Conservation (phyloP, 768 basidiomycete genomes). For the Mycena galopus region DNA sequence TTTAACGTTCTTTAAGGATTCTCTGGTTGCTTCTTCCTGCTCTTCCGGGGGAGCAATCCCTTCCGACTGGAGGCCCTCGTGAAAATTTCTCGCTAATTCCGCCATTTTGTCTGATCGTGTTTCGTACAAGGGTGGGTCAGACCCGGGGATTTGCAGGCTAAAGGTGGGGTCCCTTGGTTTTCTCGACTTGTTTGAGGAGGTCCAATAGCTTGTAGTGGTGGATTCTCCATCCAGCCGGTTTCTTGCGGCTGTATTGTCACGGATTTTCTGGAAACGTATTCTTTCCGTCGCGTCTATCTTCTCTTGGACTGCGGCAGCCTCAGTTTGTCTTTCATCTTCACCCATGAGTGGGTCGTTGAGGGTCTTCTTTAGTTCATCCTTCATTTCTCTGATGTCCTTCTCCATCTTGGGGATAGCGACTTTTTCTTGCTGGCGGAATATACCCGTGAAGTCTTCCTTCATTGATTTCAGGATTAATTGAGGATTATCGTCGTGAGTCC, state of each 20-base stretch:
- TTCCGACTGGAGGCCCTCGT: constrained; percentile 44
- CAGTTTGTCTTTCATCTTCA: neutral
- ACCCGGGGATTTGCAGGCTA: constrained; percentile 20
- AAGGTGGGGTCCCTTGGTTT: neutral
- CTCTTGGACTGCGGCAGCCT: neutral
- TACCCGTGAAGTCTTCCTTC: neutral
- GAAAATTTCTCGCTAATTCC: constrained; percentile 42
- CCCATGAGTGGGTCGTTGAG: neutral
- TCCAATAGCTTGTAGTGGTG: neutral
- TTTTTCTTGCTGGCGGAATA: no score
- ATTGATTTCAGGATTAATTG: constrained; percentile 4
- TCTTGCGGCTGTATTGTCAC: neutral
- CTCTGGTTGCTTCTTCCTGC: neutral
- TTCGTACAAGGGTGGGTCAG: constrained; percentile 20
- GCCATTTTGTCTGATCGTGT: constrained; percentile 48
- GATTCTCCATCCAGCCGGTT: neutral
- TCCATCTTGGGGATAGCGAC: no score
- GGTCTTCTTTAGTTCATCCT: neutral
- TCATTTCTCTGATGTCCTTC: neutral
- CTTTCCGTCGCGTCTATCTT: neutral
- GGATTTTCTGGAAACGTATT: neutral
- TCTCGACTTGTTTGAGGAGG: neutral
- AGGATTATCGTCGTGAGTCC: neutral
- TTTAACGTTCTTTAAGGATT: neutral
- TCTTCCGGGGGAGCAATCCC: no score